Conservation (phyloP, 2,329 filamentous ascomycete genomes). For the Verticillium alfalfae region DNA sequence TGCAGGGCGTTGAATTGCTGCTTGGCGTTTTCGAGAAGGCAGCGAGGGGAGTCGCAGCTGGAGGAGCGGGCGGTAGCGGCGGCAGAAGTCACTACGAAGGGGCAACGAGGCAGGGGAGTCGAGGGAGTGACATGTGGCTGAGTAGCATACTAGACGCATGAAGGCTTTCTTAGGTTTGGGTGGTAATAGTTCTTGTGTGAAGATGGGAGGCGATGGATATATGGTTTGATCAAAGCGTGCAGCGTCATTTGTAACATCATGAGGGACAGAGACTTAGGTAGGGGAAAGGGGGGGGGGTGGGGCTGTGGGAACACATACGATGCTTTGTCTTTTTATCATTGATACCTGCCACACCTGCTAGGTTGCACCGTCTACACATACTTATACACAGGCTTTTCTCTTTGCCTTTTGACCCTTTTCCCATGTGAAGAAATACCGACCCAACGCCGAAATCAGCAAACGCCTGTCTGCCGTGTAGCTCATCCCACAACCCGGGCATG, state of each 20-base stretch:
- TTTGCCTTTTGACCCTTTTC: background rate
- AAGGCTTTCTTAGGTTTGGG: too few species aligned
- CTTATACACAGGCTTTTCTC: background rate
- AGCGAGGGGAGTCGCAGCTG: constrained; percentile 2
- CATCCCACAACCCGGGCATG: too few species aligned
- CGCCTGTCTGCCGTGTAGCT: background rate
- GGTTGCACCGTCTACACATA: background rate
- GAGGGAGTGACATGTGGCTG: background rate
- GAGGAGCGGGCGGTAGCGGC: background rate
- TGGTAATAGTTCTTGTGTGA: too few species aligned
- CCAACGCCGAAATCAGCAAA: background rate
- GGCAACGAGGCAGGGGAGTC: background rate
- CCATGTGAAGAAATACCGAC: background rate
- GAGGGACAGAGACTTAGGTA: background rate
- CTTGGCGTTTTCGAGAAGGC: constrained; percentile 57
- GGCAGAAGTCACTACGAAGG: constrained; percentile 7
- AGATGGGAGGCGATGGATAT: too few species aligned
- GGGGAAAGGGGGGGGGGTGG: background rate
- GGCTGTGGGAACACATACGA: background rate
- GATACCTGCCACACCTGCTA: background rate
- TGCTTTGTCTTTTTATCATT: background rate
- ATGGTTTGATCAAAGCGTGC: too few species aligned
- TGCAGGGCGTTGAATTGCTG: constrained; percentile 62
- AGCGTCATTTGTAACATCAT: background rate
- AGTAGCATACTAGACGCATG: background rate